phyloP scores from a whole-genome alignment of 1,139 yeast genomes.

The Debaryomyces psychrophilus region DNA sequence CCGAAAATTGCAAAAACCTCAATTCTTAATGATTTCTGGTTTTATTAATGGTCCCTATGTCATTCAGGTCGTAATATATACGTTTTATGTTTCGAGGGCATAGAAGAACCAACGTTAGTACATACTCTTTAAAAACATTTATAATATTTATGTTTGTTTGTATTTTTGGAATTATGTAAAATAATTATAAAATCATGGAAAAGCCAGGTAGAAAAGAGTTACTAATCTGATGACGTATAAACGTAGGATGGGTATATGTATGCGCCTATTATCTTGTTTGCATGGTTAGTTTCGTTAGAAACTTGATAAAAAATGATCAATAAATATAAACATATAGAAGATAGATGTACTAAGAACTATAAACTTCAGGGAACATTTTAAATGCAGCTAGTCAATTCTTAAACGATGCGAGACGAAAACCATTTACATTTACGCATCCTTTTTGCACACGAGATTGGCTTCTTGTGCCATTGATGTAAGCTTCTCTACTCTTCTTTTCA shows the following conservation, averaged over 20 bases:
- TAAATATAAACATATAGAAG: background rate
- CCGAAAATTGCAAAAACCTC: background rate
- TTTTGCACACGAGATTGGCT: conserved; percentile 3
- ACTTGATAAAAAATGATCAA: background rate
- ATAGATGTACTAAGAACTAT: background rate
- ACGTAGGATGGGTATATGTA: no score
- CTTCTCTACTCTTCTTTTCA: background rate
- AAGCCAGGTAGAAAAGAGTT: no score
- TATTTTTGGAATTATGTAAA: no score
- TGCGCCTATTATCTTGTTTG: no score
- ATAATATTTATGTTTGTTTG: no score
- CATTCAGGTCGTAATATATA: background rate
- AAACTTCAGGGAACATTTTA: background rate
- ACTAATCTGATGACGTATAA: no score
- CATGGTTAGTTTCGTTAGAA: background rate
- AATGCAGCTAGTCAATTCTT: background rate
- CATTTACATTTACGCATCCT: conserved; percentile 5
- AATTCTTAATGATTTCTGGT: background rate
- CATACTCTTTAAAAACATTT: no score
- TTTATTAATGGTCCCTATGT: background rate
- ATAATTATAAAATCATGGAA: no score
- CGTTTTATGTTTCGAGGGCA: no score
- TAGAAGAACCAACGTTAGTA: no score
- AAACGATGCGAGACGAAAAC: background rate
- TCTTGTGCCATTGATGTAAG: conserved; percentile 1